Conservation (phyloP, 306 rosid species). For the Lupinus albus region DNA sequence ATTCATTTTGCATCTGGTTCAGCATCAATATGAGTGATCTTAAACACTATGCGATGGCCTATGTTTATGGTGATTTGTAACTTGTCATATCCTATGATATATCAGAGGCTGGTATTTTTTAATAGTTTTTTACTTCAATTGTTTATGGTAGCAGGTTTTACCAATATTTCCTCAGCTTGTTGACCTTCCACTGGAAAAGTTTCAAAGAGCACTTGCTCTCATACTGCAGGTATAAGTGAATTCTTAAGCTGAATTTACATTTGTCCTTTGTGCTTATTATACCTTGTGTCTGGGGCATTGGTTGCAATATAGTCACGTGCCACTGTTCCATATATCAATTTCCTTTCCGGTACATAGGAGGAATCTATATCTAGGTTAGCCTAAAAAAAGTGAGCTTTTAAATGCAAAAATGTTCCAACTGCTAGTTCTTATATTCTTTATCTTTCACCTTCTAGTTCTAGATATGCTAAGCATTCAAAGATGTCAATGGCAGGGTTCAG, state of each 20-base stretch:
- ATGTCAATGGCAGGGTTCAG: constrained; percentile 80
- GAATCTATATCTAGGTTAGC: constrained; percentile 24
- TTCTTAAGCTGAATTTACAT: constrained; percentile 32
- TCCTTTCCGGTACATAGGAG: constrained; percentile 27
- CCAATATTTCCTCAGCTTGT: constrained; percentile 93
- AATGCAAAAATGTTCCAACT: not conserved
- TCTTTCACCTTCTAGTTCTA: constrained; percentile 22
- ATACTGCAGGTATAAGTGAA: constrained; percentile 80
- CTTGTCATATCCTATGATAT: constrained; percentile 3
- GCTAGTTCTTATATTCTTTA: not conserved
- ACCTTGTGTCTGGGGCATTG: constrained; percentile 15
- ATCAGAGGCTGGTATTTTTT: constrained; percentile 2
- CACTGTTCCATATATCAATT: constrained; percentile 14
- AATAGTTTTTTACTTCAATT: constrained; percentile 36
- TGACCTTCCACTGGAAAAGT: constrained; percentile 90
- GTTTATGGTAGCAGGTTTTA: constrained; percentile 69
- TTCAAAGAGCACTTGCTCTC: constrained; percentile 96
- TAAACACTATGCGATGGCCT: not conserved
- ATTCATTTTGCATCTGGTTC: constrained; percentile 24
- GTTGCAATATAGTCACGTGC: not conserved
- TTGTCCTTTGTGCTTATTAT: constrained; percentile 22
- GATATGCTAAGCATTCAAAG: constrained; percentile 35
- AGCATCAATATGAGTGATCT: not conserved
- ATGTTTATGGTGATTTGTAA: constrained; percentile 13
- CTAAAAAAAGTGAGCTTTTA: constrained; percentile 23